Base-by-base conservation (phyloP, 495 filamentous ascomycete genomes). In the Aspergillus ostianus region DNA sequence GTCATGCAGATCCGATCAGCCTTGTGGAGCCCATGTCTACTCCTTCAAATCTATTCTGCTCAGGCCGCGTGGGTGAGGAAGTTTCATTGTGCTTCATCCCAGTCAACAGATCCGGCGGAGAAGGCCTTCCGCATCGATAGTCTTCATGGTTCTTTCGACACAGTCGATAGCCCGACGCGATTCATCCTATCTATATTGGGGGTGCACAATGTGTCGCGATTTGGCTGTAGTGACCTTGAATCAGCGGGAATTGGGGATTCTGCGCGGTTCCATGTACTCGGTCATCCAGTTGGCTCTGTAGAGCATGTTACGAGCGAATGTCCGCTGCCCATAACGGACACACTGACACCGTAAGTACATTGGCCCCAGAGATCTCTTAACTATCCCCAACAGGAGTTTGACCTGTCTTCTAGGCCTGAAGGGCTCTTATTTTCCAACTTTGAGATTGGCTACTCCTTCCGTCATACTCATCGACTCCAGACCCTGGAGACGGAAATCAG, bases 21-120 rank as follows among this genome's bases (percentile, higher is more conserved):
- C 26, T 26, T 27, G 48, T 23, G 50, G 50, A 52, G 5, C 21
- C 21, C 13, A 15, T 30, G 6, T 30, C 23, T 52, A 12, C 18
- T 52, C 50, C 12, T 52, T 2, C 26, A 52, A n/a, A 1, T 30
- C n/a, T 26, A 32, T n/a, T 26, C 10, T 20, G 26, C 13, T n/a
- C 50, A 52, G 29, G 50, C 50, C 21, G 50, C 50, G 19, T 52
- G 50, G 50, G 50, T 52, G 18, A 27, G 50, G 23, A 52, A 52
- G 23, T 30, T 29, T 15, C 12, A n/a, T n/a, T 52, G 50, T 19
- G 50, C 17, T n/a, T 17, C 26, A 2, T 52, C 50, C 2, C 50
- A 30, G 7, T 9, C 50, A 29, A 52, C 5, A 7, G n/a, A n/a
- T 12, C 50, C 21, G 4, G 18, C 17, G 12, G 50, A 52, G 26